Percentiles rank a stretch among this genome's conserved stretches.
Evolutionary conservation across 345 rosid species (phyloP).

Genomic region (Bruguiera sexangula): DNA sequence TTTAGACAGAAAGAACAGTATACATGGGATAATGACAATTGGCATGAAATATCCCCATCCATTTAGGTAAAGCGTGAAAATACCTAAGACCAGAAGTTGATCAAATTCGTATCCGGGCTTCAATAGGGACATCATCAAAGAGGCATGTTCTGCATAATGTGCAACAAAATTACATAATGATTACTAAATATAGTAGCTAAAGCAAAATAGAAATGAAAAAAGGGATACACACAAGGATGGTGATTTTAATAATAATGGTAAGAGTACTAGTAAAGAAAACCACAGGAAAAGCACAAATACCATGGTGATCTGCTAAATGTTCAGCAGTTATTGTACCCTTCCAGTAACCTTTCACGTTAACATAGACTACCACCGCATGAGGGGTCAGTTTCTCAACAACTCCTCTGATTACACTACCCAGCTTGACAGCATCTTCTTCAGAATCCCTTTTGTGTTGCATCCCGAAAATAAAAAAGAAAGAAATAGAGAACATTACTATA

Average conservation of each 20-base stretch:
- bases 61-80: constrained; percentile 7
- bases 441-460: constrained; percentile 47
- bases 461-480: not conserved
- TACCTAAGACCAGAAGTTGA: constrained; percentile 83
- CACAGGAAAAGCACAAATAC: constrained; percentile 37
- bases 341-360: constrained; percentile 50
- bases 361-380: constrained; percentile 50
- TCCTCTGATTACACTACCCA: constrained; percentile 80
- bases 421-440: constrained; percentile 65
- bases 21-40: no score
- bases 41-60: not conserved
- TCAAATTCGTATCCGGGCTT: constrained; percentile 85
- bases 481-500: not conserved
- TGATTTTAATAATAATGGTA: not conserved
- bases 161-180: not conserved
- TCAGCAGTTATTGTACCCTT: constrained; percentile 74
- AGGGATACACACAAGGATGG: not conserved
- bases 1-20: no score
- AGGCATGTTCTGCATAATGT: constrained; percentile 53
- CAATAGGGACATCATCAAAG: constrained; percentile 55
- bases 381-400: constrained; percentile 67
- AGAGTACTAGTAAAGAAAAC: not conserved
- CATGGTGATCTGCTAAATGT: constrained; percentile 93
- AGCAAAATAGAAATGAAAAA: constrained; percentile 7
- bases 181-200: constrained; percentile 12